Conservation (phyloP, 106 monocot species). For the Vanilla planifolia region DNA sequence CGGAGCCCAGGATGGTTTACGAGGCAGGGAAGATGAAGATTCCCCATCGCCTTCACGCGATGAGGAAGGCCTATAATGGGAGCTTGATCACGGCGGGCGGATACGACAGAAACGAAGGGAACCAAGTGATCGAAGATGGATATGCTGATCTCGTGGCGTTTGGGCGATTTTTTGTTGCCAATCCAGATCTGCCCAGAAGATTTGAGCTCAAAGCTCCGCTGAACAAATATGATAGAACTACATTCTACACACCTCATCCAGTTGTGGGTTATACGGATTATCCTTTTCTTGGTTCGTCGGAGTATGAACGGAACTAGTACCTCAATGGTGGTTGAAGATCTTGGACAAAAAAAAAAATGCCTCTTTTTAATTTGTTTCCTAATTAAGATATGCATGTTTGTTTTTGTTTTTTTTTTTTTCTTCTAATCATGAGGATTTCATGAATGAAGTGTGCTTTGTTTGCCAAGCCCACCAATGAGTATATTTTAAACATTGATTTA, state of each 20-base stretch:
- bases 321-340: too few species aligned
- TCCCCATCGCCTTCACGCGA: background rate
- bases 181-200: background rate
- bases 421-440: too few species aligned
- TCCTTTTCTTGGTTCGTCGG: background rate
- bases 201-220: background rate
- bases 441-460: too few species aligned
- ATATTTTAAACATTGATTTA: too few species aligned
- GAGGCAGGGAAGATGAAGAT: background rate
- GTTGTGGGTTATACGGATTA: background rate
- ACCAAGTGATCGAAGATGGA: background rate
- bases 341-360: too few species aligned
- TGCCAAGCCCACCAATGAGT: too few species aligned
- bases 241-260: background rate
- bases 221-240: background rate
- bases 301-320: too few species aligned
- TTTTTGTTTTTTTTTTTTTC: too few species aligned
- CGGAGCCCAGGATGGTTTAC: background rate
- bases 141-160: slow-evolving; percentile 1
- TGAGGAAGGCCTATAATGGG: background rate
- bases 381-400: too few species aligned
- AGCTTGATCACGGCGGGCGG: background rate
- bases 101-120: background rate
- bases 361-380: too few species aligned
- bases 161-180: background rate